Base-by-base conservation (phyloP, 805 yeast species). In the Tetrapisispora fleetii region DNA sequence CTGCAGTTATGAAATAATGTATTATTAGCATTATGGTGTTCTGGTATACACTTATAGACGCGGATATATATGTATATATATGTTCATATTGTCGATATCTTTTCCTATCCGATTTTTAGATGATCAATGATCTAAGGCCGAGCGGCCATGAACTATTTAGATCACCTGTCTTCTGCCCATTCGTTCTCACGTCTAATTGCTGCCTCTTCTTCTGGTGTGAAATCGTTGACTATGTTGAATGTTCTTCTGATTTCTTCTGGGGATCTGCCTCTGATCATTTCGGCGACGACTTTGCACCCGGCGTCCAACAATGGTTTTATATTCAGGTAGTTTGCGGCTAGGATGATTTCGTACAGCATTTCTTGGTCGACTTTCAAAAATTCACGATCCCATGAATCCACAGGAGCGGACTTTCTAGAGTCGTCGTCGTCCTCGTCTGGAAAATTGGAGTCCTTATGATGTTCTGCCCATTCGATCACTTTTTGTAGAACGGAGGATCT, bases 381-480 rank as follows among this genome's bases (percentile, higher is more conserved):
- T 66, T 85, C 87, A 66, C 86, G 85, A 69, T 91, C 98, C 98
- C 98, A 91, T 43, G 89, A 89, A 52, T 85, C 91, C 46, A 91
- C 88, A 3, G 95, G 96, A 2, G 89, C 88, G n/a, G 91, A 76
- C 63, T 85, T 86, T 64, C 85, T 80, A 22, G 86, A 78, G 56
- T 87, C 95, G 47, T 84, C 90, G 54, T 87, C 96, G 50, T 80
- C 87, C 47, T 83, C 90, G 53, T 81, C 88, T 18, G 86, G 85
- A 67, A 82, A 82, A 18, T 73, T 73, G 10, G 85, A 77, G 63
- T 86, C 89, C 65, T 83, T 85, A 72, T 91, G 96, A 65, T 91
- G 93, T 61, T 86, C 95, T 59, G 96, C 89, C 95, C 96, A 91
- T 64, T 91, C 96, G 47, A 91, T 73, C n/a, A 91, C 91, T 63